These are phyloP conservation scores for Spinellus fusiger DNA, from an alignment of 192 early-diverging fungal species.

Conservation along the genomic window DNA sequence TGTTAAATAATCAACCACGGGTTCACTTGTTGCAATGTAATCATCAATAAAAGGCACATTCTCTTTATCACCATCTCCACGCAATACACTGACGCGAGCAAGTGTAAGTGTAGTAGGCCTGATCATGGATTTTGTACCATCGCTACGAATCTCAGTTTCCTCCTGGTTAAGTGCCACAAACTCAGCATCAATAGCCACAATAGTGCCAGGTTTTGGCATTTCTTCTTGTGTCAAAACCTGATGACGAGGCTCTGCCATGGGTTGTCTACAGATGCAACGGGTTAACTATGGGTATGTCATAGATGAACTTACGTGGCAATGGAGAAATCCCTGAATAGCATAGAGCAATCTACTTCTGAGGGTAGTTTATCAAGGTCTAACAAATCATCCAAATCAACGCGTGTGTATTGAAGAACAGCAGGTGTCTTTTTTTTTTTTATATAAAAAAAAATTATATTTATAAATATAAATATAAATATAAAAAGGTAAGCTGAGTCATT, in stretches of 20 bases:
- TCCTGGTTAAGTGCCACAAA: constrained; percentile 87
- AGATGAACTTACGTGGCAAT: constrained; percentile 58
- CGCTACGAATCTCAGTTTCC: constrained; percentile 85
- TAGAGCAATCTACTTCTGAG: constrained; percentile 35
- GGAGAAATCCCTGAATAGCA: constrained; percentile 53
- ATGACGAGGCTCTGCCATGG: constrained; percentile 38
- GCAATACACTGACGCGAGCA: constrained; percentile 86
- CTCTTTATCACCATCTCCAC: constrained; percentile 67
- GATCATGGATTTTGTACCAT: constrained; percentile 81
- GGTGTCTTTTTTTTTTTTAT: constrained; percentile 35
- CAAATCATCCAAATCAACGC: constrained; percentile 45
- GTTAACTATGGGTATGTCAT: not conserved
- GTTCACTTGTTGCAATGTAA: constrained; percentile 81
- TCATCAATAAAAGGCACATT: constrained; percentile 94
- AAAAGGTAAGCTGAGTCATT: too few relatives aligned
- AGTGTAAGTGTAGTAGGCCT: constrained; percentile 77
- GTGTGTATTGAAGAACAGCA: constrained; percentile 61
- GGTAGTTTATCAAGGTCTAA: constrained; percentile 42
- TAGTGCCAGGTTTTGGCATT: constrained; percentile 55
- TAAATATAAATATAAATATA: not conserved
- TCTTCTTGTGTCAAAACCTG: constrained; percentile 51
- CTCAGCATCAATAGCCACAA: constrained; percentile 90
- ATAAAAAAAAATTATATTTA: not conserved
- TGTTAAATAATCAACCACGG: constrained; percentile 88
- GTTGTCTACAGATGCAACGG: constrained; percentile 25